Evolutionary conservation across 257 asterid genomes (phyloP).

Genomic region (Solanum chiquidenum): DNA sequence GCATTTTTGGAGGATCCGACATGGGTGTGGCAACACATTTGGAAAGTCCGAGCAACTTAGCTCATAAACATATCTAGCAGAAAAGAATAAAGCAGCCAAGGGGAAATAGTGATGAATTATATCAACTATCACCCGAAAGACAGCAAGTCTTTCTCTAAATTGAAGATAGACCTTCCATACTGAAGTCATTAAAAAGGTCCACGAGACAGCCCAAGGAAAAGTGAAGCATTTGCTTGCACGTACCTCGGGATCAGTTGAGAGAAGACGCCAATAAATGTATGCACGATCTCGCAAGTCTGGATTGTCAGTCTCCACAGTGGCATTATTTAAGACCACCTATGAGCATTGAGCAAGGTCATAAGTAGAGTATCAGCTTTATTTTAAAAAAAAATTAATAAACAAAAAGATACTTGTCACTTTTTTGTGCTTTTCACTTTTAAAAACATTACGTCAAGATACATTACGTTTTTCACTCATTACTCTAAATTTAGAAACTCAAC

Average conservation of each 20-base stretch:
- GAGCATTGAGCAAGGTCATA: slow-evolving; percentile 9
- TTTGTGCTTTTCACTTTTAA: not conserved
- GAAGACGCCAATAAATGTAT: slow-evolving; percentile 98
- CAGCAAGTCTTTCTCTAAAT: not conserved
- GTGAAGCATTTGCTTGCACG: slow-evolving; percentile 4
- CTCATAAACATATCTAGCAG: not conserved
- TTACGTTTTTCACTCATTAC: not conserved
- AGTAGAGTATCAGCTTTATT: not conserved
- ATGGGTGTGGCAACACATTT: not conserved
- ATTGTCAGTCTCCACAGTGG: slow-evolving; percentile 97
- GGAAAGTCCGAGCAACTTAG: not conserved
- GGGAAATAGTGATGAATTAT: not conserved
- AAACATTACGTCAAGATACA: not conserved
- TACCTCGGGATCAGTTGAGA: slow-evolving; percentile 99
- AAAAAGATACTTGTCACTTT: not conserved
- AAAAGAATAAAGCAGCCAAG: not conserved
- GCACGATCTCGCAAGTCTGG: slow-evolving; percentile 99
- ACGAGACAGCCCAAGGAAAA: not conserved
- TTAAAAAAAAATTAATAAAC: not conserved
- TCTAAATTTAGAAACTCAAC: not conserved
- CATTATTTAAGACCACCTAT: slow-evolving; percentile 94
- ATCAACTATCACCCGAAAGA: not conserved
- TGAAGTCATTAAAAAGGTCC: not conserved
- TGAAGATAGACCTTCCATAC: not conserved
- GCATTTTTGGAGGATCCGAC: not conserved